Conservation (phyloP, 345 rosid species). For the Lenwebbia sp. region DNA sequence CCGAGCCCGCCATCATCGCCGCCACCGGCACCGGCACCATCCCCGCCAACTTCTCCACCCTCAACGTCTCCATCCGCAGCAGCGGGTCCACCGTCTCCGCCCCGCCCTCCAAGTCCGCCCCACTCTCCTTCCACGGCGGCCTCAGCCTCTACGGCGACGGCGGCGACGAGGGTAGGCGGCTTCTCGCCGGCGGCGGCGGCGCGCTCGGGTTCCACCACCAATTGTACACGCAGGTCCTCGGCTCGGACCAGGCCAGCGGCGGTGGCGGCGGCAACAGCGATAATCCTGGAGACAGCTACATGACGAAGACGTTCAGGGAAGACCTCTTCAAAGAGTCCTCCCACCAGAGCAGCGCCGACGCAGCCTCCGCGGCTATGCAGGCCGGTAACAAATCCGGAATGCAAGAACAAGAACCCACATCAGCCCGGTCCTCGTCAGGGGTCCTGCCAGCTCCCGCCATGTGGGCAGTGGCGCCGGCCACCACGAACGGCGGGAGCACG, state of each 20-base stretch:
- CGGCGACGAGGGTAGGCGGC: conserved; percentile 8
- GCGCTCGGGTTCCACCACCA: conserved; percentile 16
- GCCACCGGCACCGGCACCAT: conserved; percentile 81
- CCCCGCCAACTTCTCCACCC: conserved; percentile 77
- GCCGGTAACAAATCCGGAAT: conserved; percentile 17
- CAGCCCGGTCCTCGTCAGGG: conserved; percentile 20
- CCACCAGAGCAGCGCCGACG: conserved; percentile 2
- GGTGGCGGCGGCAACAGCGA: conserved; percentile 1
- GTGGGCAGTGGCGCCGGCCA: conserved; percentile 63
- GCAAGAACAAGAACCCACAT: conserved; percentile 29
- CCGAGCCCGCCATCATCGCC: conserved; percentile 67
- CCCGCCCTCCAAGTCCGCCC: conserved; percentile 45
- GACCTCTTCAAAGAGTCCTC: conserved; percentile 55
- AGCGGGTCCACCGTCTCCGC: conserved; percentile 48
- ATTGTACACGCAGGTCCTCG: conserved; percentile 10
- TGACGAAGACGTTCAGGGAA: conserved; percentile 43
- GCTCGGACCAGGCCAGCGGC: conserved; percentile 3
- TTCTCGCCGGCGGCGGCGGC: conserved; percentile 25
- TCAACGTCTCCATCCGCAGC: conserved; percentile 60
- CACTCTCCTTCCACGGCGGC: conserved; percentile 44
- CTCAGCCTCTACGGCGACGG: conserved; percentile 29
- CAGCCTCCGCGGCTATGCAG: conserved; percentile 2
- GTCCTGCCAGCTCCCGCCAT: conserved; percentile 39
- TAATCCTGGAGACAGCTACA: conserved; percentile 15
- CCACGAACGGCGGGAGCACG: conserved; percentile 51